phyloP scores from a whole-genome alignment of 805 yeast species.

The Saccharomycopsis fibuligera region DNA sequence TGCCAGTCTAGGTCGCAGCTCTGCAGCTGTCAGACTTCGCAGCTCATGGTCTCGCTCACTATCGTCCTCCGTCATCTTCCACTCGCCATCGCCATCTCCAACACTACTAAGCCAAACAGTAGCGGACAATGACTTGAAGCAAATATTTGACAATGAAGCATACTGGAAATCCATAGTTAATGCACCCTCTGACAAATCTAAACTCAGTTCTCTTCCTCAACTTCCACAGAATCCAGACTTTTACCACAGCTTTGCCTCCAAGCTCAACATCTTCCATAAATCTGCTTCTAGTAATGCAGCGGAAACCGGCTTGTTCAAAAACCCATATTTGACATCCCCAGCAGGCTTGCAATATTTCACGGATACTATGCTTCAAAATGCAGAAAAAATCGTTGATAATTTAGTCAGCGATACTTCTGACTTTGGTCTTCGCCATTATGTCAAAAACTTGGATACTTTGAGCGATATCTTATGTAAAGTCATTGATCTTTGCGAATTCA shows the following conservation, averaged over 20 bases:
- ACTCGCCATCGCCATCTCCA: background rate
- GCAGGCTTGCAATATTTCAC: constrained; percentile 67
- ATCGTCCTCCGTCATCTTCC: background rate
- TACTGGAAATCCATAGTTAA: constrained; percentile 35
- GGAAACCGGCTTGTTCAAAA: constrained; percentile 64
- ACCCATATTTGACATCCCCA: constrained; percentile 63
- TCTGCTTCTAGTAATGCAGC: background rate
- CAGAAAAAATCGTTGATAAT: constrained; percentile 53
- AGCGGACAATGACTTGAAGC: constrained; percentile 18
- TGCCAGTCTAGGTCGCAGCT: too few species aligned
- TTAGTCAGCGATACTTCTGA: constrained; percentile 43
- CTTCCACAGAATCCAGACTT: constrained; percentile 19
- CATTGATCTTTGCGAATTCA: constrained; percentile 88
- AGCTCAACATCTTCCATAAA: background rate
- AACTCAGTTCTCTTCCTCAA: background rate
- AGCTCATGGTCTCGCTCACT: too few species aligned
- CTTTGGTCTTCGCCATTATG: constrained; percentile 42
- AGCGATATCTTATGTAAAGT: constrained; percentile 89
- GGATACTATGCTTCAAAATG: constrained; percentile 53
- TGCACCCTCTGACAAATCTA: background rate
- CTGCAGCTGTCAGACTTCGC: too few species aligned
- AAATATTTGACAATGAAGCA: constrained; percentile 54
- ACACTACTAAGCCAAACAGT: too few species aligned
- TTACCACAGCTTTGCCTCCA: constrained; percentile 15
- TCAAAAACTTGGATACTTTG: constrained; percentile 69